A percentile compares a stretch with the other conserved stretches of the same genome.
Conservation (phyloP, 768 basidiomycete species). For the Podaxis carcinomalis region DNA sequence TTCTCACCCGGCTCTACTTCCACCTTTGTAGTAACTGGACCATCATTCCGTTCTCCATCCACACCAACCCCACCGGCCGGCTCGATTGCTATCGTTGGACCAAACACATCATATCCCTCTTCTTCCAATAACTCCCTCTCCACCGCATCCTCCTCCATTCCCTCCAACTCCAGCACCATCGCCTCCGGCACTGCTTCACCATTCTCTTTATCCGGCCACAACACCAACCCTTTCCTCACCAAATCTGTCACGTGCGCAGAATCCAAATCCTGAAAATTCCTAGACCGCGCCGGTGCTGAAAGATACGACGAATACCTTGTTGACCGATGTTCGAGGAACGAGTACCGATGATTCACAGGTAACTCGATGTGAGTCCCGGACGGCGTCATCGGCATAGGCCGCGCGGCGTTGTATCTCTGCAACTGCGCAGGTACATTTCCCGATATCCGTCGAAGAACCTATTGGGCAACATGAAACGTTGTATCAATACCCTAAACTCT, state of each 20-base stretch:
- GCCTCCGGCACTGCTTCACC: constrained; percentile 1
- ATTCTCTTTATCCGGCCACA: constrained; percentile 31
- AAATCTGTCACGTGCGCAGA: constrained; percentile 44
- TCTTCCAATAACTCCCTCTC: constrained; percentile 8
- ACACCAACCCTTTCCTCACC: constrained; percentile 42
- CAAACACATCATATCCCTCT: constrained; percentile 6
- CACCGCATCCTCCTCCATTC: constrained; percentile 9
- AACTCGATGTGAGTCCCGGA: not conserved
- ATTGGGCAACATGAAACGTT: not conserved
- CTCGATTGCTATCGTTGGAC: constrained; percentile 4
- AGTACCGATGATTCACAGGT: constrained; percentile 2
- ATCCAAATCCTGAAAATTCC: constrained; percentile 41
- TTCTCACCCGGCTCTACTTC: not conserved
- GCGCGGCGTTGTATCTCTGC: constrained; percentile 40
- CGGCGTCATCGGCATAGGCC: constrained; percentile 25
- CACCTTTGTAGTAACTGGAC: not conserved
- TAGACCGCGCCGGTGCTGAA: constrained; percentile 32
- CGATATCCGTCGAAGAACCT: constrained; percentile 36
- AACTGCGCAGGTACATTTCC: constrained; percentile 22
- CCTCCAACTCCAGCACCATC: constrained; percentile 7
- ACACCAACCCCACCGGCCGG: not conserved
- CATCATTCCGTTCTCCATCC: not conserved
- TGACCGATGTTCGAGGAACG: constrained; percentile 19
- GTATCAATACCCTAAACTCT: not conserved
- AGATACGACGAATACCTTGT: constrained; percentile 34